A percentile compares a stretch with the other conserved stretches of the same genome.
These are phyloP conservation scores for Camptophora hylomeconis DNA, from an alignment of 2,329 filamentous ascomycete species.

Conservation along the genomic window DNA sequence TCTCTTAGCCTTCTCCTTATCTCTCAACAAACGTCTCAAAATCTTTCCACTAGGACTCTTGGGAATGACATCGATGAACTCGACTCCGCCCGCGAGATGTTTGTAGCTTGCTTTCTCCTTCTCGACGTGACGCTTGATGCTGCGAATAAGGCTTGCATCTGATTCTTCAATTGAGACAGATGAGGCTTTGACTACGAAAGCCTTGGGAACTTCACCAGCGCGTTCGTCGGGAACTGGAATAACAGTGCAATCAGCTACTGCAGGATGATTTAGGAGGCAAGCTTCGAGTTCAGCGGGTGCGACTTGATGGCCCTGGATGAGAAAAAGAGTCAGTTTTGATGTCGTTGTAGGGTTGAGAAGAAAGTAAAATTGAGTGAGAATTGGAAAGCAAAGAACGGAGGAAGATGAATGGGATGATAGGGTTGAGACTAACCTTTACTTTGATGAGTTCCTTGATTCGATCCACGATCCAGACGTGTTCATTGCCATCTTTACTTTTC, in stretches of 20 bases:
- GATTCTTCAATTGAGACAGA: slow-evolving; percentile 38
- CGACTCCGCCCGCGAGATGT: slow-evolving; percentile 48
- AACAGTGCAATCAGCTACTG: slow-evolving; percentile 67
- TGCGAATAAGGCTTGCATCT: slow-evolving; percentile 35
- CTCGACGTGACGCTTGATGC: slow-evolving; percentile 46
- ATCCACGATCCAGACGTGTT: slow-evolving; percentile 73
- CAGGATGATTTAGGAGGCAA: slow-evolving; percentile 59
- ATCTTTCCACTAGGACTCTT: slow-evolving; percentile 54
- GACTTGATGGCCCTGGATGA: slow-evolving; percentile 60
- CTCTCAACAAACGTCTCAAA: slow-evolving; percentile 50
- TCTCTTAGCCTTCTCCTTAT: slow-evolving; percentile 58
- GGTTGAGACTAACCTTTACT: slow-evolving; percentile 50
- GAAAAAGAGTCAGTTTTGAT: slow-evolving; percentile 4
- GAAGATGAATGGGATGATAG: neutral
- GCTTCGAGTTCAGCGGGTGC: slow-evolving; percentile 74
- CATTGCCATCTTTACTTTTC: slow-evolving; percentile 50
- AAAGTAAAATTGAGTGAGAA: slow-evolving; percentile 3
- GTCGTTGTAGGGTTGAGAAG: too few relatives aligned
- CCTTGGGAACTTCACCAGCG: slow-evolving; percentile 51
- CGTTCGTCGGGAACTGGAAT: slow-evolving; percentile 56
- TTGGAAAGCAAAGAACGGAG: neutral
- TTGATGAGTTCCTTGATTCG: slow-evolving; percentile 69
- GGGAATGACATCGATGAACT: slow-evolving; percentile 44
- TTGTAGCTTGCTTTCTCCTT: slow-evolving; percentile 49
- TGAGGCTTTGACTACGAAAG: slow-evolving; percentile 47